phyloP scores from a whole-genome alignment of 1,139 yeast genomes.

The Suhomyces coccinellae region DNA sequence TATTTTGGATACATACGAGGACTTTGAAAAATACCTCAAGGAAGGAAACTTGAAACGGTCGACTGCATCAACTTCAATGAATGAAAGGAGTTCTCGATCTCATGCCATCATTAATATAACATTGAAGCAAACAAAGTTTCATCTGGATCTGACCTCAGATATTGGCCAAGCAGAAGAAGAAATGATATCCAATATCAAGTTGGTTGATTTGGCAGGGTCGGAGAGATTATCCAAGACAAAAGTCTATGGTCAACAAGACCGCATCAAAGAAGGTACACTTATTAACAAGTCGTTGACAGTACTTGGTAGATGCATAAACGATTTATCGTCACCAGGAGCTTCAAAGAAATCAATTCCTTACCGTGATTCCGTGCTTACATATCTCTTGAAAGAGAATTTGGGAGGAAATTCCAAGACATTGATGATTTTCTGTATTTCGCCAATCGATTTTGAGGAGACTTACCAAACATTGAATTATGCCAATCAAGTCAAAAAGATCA shows the following conservation, averaged over 20 bases:
- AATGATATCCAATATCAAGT: constrained; percentile 56
- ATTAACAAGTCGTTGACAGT: constrained; percentile 77
- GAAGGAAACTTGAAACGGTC: constrained; percentile 55
- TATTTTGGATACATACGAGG: constrained; percentile 41
- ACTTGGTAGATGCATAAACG: constrained; percentile 69
- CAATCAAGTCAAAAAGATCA: constrained; percentile 67
- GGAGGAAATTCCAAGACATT: constrained; percentile 77
- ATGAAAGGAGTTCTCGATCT: constrained; percentile 69
- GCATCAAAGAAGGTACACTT: constrained; percentile 71
- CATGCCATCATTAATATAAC: constrained; percentile 73
- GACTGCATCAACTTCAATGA: constrained; percentile 71
- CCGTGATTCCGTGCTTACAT: constrained; percentile 71
- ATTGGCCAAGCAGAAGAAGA: constrained; percentile 57
- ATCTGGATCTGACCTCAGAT: constrained; percentile 19
- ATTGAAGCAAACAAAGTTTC: constrained; percentile 55
- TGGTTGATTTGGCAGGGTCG: constrained; percentile 83
- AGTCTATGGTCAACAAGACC: constrained; percentile 54
- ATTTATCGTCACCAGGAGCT: constrained; percentile 39
- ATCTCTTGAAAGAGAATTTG: constrained; percentile 67
- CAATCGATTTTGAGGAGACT: constrained; percentile 74
- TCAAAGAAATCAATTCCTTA: constrained; percentile 49
- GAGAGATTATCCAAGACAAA: constrained; percentile 68
- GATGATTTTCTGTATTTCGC: constrained; percentile 76
- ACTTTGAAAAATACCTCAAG: constrained; percentile 44
- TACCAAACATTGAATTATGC: constrained; percentile 75